Evolutionary conservation across 495 filamentous ascomycete genomes (phyloP), one percentile per base, ranked within the genome.

Genomic region (Tetracladium marchalianum): DNA sequence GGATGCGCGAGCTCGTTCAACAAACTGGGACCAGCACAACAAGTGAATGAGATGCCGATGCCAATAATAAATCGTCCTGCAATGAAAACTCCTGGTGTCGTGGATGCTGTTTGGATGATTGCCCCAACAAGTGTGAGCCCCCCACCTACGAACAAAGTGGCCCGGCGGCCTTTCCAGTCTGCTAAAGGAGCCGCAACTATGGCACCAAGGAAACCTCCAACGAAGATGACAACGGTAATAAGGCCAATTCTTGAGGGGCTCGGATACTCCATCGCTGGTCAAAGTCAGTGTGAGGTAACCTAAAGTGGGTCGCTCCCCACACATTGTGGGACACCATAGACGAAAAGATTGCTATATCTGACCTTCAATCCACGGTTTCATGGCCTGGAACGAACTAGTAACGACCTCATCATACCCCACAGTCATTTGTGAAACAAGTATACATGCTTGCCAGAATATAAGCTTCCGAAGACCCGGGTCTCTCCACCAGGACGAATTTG

Each of bases 21-120:
- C 19, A 61, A 43, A 7, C 46, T 53, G 0, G 62, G 62, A 2
- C 55, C 53, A 13, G 60, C 54, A 2, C 47, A 45, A 10, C 45
- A 45, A 11, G 58, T 54, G 39, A 61, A 51, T 1, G 36, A 39
- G 4, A 53, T 40, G 4, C 84, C 84, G 47, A 88, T 83, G 0
- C 84, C 83, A 10, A 87, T 69, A 6, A 87, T 52, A 60, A 87
- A 85, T 5, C 84, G 79, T 11, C 82, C 84, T 10, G 67, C 81
- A 54, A 85, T 77, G 55, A 87, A 85, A 70, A 36, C 11, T 67
- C 49, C 39, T 41, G 47, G 39, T 42, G 52, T 37, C 16, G 31
- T 19, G 5, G 43, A 38, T 11, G 42, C 57, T 11, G 64, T 65
- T 50, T 74, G 67, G 13, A 74, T 51, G 47, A 55, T 48, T 9